These are phyloP conservation scores for Daldinia loculata DNA, from an alignment of 495 filamentous ascomycete species.

Conservation along the genomic window DNA sequence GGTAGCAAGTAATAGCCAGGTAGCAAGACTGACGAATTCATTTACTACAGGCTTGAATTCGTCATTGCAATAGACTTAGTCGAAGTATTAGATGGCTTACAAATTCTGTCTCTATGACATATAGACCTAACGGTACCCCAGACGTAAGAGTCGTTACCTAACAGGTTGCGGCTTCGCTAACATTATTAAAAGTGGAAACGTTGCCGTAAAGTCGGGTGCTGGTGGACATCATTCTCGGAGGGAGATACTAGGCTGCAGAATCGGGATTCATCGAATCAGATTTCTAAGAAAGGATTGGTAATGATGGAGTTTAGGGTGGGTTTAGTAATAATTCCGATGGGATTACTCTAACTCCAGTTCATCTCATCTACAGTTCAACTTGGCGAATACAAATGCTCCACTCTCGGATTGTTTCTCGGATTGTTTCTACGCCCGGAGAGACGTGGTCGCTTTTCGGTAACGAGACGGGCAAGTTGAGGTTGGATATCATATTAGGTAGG, in stretches of 20 bases:
- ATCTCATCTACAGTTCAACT: not conserved
- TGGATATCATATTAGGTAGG: too few species aligned
- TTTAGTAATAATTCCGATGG: not conserved
- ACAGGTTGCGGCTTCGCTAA: too few species aligned
- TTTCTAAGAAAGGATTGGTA: not conserved
- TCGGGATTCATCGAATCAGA: not conserved
- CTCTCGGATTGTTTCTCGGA: too few species aligned
- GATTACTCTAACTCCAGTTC: not conserved
- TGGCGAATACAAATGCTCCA: too few species aligned
- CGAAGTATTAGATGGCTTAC: not conserved
- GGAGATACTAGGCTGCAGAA: not conserved
- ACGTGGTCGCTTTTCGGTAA: too few species aligned
- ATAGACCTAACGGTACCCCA: not conserved
- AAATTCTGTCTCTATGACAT: not conserved
- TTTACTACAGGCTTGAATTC: not conserved
- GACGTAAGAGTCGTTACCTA: too few species aligned
- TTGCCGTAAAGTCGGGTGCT: not conserved
- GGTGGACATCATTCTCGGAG: not conserved
- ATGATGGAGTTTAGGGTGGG: not conserved
- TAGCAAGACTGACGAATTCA: too few species aligned
- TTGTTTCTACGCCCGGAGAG: too few species aligned
- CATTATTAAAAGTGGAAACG: too few species aligned
- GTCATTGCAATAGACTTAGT: not conserved
- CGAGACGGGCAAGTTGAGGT: too few species aligned
- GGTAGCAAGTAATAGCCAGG: not conserved